Evolutionary conservation across 2,329 filamentous ascomycete genomes (phyloP), one percentile per base, ranked within the genome.

Genomic region (Gnomoniopsis sp.): DNA sequence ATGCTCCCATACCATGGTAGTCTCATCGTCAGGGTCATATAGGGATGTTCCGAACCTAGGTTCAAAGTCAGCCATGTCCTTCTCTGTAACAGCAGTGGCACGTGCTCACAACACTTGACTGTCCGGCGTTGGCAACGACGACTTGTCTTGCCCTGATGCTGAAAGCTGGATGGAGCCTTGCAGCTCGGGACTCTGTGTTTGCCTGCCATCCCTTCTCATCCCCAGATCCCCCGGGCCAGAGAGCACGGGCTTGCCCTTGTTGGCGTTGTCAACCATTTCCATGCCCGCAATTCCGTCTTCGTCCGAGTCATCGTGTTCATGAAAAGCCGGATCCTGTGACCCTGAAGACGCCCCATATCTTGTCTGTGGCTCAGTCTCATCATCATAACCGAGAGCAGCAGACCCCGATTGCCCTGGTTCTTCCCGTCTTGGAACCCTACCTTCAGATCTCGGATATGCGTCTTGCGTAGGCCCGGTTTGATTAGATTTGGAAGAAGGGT

Each of bases 1-100:
- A 8, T 60, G 54, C 38, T 60, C 58, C 57, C 57, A 59, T 26
- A 36, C 30, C 57, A 59, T 59, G 21, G 54, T 47, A 15, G 51
- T 59, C 51, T 59, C 57, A 19, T 55, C 57, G 44, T 59, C 51
- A 12, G 57, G 57, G 47, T 59, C 47, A 19, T 49, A 59, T 15
- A 22, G 44, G 26, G 51, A 55, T 12, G 57, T 55, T 7, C 51
- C 57, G 33, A 47, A 58, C 26, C 56, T 58, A 10, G 53, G 8
- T 8, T 14, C 33, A 3, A 14, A 23, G 15, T 53, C 49, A 58
- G 34, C 14, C 46, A 15, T 6, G 12, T 19, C 30, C 22, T 6
- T 47, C 23, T 21, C 44, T 17, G 23, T 8, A 34, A n/a, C 43
- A 12, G 21, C 7, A 17, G 36, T 19, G n/a, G 3, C 19, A 43